Base-by-base conservation (phyloP, 345 rosid species). In the Camelina hispida region DNA sequence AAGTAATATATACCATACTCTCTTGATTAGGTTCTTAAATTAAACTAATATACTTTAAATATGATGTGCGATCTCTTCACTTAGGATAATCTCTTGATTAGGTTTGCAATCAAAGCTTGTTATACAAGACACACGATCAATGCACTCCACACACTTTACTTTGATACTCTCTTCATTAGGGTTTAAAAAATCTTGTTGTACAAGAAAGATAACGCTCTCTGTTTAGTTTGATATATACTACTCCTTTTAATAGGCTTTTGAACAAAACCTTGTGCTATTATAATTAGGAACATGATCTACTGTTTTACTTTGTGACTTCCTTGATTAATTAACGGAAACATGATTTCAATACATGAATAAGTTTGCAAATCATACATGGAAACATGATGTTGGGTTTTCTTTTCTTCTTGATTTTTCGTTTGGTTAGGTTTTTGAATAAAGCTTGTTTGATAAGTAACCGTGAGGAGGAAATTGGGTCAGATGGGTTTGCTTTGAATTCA, bases 361-460 rank as follows among this genome's bases (percentile, higher is more conserved):
- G 30, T 28, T 28, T 28, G 4, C 30, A 28, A 28, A 20, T 13
- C 30, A 28, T 28, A 28, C 30, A 3, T 11, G 17, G 59, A 20
- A 28, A 9, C 53, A 38, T 23, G 7, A 57, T 42, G 22, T 28
- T 28, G 4, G 25, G 5, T 25, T 25, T 23, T 25, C 3, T 25
- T 25, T 25, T 25, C 3, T 16, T 7, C 9, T 63, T 20, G 18
- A 46, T 65, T 54, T 22, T 57, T 48, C n/a, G 62, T 50, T 62
- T 69, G 65, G 37, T 55, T 62, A 87, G 96, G 87, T 93, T 85
- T 79, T 63, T 90, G 60, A 91, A 89, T 72, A 93, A 84, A 79
- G 95, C 93, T 25, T 88, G 97, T 77, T 60, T 86, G 40, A 69
- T 87, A 32, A 79, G 60, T 55, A 83, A 84, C 63, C 87, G 80